A percentile compares a stretch with the other conserved stretches of the same genome.
These are phyloP conservation scores for Mycena citricolor DNA, from an alignment of 1,284 basidiomycete species.

Conservation along the genomic window DNA sequence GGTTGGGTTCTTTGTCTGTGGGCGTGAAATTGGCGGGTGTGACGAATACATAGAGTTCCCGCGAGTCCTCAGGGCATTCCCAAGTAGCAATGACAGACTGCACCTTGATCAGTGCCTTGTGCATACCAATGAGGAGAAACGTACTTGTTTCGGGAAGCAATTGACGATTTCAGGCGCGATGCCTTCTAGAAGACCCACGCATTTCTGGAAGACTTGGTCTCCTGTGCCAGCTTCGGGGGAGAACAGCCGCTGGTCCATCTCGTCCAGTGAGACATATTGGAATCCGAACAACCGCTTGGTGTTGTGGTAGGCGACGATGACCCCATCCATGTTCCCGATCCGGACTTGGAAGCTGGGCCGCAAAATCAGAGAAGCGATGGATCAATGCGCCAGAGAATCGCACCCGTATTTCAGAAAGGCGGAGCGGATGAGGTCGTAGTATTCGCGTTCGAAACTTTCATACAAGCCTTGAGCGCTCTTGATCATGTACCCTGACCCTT, in stretches of 20 bases:
- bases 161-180: slow-evolving; percentile 61
- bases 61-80: slow-evolving; percentile 47
- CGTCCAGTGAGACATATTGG: slow-evolving; percentile 86
- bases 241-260: slow-evolving; percentile 86
- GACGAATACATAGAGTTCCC: slow-evolving; percentile 61
- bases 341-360: slow-evolving; percentile 84
- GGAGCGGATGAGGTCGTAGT: slow-evolving; percentile 89
- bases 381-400: slow-evolving; percentile 16
- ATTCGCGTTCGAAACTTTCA: slow-evolving; percentile 86
- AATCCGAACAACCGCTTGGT: slow-evolving; percentile 90
- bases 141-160: slow-evolving; percentile 69
- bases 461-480: slow-evolving; percentile 56
- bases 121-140: slow-evolving; percentile 21
- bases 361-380: neutral
- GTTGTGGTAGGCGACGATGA: slow-evolving; percentile 95
- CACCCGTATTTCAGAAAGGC: slow-evolving; percentile 95
- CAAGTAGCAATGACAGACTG: slow-evolving; percentile 62
- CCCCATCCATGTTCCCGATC: slow-evolving; percentile 97
- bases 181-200: slow-evolving; percentile 72
- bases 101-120: slow-evolving; percentile 5
- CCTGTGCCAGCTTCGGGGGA: slow-evolving; percentile 60
- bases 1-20: slow-evolving; percentile 28
- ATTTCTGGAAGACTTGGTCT: slow-evolving; percentile 76
- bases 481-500: slow-evolving; percentile 80
- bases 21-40: slow-evolving; percentile 56